phyloP scores from a whole-genome alignment of 2,329 filamentous ascomycete genomes.

The Neoascochyta sp. region DNA sequence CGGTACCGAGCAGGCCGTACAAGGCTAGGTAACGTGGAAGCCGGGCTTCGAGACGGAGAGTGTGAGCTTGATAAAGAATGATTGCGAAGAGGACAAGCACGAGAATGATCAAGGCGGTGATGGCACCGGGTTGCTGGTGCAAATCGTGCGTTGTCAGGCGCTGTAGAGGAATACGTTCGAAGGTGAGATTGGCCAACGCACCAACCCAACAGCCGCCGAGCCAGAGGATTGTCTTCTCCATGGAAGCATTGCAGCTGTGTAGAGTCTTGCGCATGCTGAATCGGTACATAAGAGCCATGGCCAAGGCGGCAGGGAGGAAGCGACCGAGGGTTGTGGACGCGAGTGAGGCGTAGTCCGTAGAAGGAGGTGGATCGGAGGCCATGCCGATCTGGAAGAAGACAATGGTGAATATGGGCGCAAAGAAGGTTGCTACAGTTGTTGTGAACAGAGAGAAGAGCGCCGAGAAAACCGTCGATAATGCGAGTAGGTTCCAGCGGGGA shows the following conservation, averaged over 20 bases:
- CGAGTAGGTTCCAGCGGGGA: conserved; percentile 33
- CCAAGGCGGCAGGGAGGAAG: conserved; percentile 35
- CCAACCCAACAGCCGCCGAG: conserved; percentile 36
- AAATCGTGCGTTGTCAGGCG: conserved; percentile 37
- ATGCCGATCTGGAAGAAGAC: conserved; percentile 36
- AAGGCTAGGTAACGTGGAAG: conserved; percentile 73
- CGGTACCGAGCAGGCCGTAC: conserved; percentile 71
- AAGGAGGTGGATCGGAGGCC: conserved; percentile 36
- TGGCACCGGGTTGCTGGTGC: conserved; percentile 37
- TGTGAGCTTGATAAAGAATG: conserved; percentile 32
- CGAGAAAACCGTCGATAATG: conserved; percentile 32
- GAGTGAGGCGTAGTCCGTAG: conserved; percentile 26
- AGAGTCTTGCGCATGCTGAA: conserved; percentile 28
- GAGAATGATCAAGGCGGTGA: conserved; percentile 33
- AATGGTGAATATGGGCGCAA: conserved; percentile 27
- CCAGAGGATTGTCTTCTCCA: conserved; percentile 39
- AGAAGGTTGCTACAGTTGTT: conserved; percentile 28
- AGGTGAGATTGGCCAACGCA: conserved; percentile 31
- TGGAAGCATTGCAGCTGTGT: conserved; percentile 25
- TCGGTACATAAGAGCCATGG: conserved; percentile 27
- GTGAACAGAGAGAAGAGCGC: conserved; percentile 30
- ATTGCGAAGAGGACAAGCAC: conserved; percentile 25
- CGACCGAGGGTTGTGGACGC: conserved; percentile 30
- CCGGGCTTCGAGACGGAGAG: conserved; percentile 32
- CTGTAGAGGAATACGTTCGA: conserved; percentile 36